Evolutionary conservation across 75 land plant species (phyloP), one percentile per base, ranked within the genome.

Genomic region (Pinus tabuliformis): DNA sequence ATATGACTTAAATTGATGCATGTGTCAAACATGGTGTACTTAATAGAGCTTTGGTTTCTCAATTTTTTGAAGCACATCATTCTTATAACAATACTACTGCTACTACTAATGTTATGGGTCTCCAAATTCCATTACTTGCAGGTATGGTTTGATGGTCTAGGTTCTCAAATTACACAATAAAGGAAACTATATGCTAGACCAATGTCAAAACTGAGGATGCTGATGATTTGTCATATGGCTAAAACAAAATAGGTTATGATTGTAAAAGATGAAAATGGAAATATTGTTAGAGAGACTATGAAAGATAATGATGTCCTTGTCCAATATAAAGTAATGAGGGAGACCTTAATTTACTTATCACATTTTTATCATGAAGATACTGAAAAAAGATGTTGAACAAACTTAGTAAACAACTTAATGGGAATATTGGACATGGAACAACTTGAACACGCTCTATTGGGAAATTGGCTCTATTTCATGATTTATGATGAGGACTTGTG

Each of bases 211-310:
- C 78, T 97, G 72, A 78, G 99, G 76, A 80, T 87, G 85, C 90
- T 95, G 6, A 95, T 97, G 99, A 90, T 97, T 62, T 89, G 91
- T 76, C 92, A 98, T 14, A 97, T 97, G 99, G 99, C 98, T 22
- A 97, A 97, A 82, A 98, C 98, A 56, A 98, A 97, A 82, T 98
- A 97, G 71, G 99, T 97, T 70, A 54, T 97, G 68, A 97, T 97
- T 78, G 99, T 97, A 75, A 98, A 97, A 75, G 98, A 95, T 83
- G 99, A 95, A 82, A 97, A 97, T 85, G 99, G 99, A 18, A 97
- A 97, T 83, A 97, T 97, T 81, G 99, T 97, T 26, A 90, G 99
- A 22, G 99, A 97, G 77, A 97, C 99, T 11, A 86, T 95, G 99
- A 95, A 97, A 77, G 99, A 97, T 78, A 94, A 94, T 84, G 99